A percentile compares a stretch with the other conserved stretches of the same genome.
phyloP scores from a whole-genome alignment of 805 yeast genomes.

The Kregervanrija pseudodelftensis region DNA sequence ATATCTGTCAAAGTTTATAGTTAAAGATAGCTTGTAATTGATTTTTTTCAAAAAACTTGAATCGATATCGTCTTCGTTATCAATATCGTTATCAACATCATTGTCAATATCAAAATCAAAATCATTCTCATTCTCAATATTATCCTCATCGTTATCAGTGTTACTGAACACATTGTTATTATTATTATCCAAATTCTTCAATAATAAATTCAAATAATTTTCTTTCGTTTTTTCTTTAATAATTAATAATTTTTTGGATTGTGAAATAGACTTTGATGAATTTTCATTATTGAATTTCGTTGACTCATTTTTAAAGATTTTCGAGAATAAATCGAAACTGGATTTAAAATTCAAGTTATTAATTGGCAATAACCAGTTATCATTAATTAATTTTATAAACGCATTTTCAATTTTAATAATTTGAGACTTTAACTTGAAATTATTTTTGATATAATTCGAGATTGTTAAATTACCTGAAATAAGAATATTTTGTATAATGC shows the following conservation, averaged over 20 bases:
- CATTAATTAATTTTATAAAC: slow-evolving; percentile 39
- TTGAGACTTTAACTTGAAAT: slow-evolving; percentile 17
- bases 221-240: slow-evolving; percentile 51
- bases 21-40: slow-evolving; percentile 42
- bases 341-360: slow-evolving; percentile 25
- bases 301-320: slow-evolving; percentile 34
- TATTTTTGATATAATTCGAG: slow-evolving; percentile 37
- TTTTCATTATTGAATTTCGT: slow-evolving; percentile 23
- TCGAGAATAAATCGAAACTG: slow-evolving; percentile 24
- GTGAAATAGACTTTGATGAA: slow-evolving; percentile 32
- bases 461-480: slow-evolving; percentile 60
- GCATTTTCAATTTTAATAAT: slow-evolving; percentile 27
- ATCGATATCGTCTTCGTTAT: neutral
- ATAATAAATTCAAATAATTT: slow-evolving; percentile 14
- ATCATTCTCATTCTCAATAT: slow-evolving; percentile 9
- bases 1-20: slow-evolving; percentile 60
- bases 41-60: slow-evolving; percentile 30
- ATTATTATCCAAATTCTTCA: neutral
- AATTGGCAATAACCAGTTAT: slow-evolving; percentile 46
- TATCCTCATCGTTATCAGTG: slow-evolving; percentile 11
- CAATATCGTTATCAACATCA: slow-evolving; percentile 1
- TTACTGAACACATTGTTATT: slow-evolving; percentile 8
- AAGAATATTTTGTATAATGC: slow-evolving; percentile 62
- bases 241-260: slow-evolving; percentile 49
- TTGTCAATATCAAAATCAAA: slow-evolving; percentile 5